Percentiles rank a stretch among this genome's conserved stretches.
These are phyloP conservation scores for Medicago truncatula DNA, from an alignment of 306 rosid species.

Conservation along the genomic window MtrunA17r5.0-ANR NC_053049.1:19183501-19184000, in stretches of 20 bases:
- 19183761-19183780: neutral
- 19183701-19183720: no score
- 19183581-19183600: slow-evolving; percentile 18
- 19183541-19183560: neutral
- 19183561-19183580: slow-evolving; percentile 16
- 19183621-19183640: neutral
- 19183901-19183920: slow-evolving; percentile 98
- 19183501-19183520: neutral
- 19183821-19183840: slow-evolving; percentile 40
- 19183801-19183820: slow-evolving; percentile 41
- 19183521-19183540: slow-evolving; percentile 8
- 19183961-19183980: neutral
- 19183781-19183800: neutral
- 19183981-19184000: neutral
- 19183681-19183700: no score
- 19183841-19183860: slow-evolving; percentile 95
- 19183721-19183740: no score
- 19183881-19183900: slow-evolving; percentile 92
- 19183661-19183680: no score
- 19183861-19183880: slow-evolving; percentile 99
- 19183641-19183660: no score
- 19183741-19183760: no score
- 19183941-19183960: no score
- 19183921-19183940: slow-evolving; percentile 25
- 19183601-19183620: slow-evolving; percentile 10